phyloP scores from a whole-genome alignment of 305 asterid species.

The Fraxinus angustifolia region DNA sequence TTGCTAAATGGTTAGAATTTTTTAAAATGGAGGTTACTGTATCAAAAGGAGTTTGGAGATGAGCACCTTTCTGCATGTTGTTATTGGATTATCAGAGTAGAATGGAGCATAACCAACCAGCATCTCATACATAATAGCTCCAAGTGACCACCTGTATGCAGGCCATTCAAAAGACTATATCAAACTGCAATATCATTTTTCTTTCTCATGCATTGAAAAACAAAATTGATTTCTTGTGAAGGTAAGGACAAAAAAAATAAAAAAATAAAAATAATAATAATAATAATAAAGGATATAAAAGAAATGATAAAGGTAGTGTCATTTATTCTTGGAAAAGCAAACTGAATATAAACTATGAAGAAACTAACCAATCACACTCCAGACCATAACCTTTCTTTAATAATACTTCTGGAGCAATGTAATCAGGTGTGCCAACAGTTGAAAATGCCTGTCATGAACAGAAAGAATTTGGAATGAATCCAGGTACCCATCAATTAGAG shows the following conservation, averaged over 20 bases:
- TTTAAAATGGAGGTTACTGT: neutral
- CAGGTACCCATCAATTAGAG: neutral
- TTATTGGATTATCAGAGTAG: conserved; percentile 71
- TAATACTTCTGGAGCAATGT: conserved; percentile 88
- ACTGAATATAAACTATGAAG: neutral
- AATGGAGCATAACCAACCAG: conserved; percentile 87
- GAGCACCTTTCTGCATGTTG: conserved; percentile 75
- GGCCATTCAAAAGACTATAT: conserved; percentile 8
- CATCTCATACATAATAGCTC: conserved; percentile 89
- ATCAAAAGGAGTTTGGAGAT: conserved; percentile 9
- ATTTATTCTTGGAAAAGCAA: neutral
- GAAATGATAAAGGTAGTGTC: neutral
- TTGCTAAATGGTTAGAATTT: neutral
- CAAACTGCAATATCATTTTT: neutral
- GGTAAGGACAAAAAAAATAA: neutral
- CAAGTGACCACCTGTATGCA: conserved; percentile 84
- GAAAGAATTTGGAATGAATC: neutral
- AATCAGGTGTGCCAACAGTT: conserved; percentile 91
- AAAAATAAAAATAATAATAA: neutral
- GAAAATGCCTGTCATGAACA: conserved; percentile 65
- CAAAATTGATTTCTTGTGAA: neutral
- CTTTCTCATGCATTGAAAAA: neutral
- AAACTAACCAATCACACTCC: conserved; percentile 86
- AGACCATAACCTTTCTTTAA: conserved; percentile 70
- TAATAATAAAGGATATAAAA: too few species aligned